Conservation (phyloP, 2,329 filamentous ascomycete genomes). For the Cladophialophora chaetospira region DNA sequence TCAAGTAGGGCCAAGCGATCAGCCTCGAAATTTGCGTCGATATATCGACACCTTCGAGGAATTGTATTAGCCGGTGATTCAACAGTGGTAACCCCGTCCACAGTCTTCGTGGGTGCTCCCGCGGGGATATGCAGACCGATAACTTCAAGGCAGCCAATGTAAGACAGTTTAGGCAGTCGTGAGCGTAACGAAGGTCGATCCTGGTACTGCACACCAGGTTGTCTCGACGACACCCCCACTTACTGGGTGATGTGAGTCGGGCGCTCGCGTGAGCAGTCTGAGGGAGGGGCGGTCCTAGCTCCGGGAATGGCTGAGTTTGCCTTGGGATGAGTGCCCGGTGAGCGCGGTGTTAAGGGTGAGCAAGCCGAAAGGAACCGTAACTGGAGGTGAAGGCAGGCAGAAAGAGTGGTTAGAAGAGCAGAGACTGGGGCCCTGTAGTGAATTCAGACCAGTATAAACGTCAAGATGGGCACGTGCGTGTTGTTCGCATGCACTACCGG, state of each 20-base stretch:
- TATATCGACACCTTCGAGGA: too few species aligned
- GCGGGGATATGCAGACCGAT: conserved; percentile 28
- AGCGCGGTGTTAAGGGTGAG: conserved; percentile 5
- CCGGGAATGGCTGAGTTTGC: not conserved
- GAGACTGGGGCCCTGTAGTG: not conserved
- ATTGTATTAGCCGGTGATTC: conserved; percentile 12
- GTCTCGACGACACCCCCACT: conserved; percentile 18
- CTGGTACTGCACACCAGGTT: not conserved
- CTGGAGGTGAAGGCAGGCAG: conserved; percentile 10
- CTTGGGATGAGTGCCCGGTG: not conserved
- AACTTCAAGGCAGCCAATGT: conserved; percentile 17
- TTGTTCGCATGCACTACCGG: conserved; percentile 22
- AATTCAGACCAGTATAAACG: conserved; percentile 31
- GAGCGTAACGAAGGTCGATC: conserved; percentile 5
- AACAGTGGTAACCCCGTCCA: conserved; percentile 10
- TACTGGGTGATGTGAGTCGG: conserved; percentile 6
- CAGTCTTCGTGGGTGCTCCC: not conserved
- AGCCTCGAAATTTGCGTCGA: too few species aligned
- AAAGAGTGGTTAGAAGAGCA: conserved; percentile 8
- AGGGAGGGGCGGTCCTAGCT: conserved; percentile 10
- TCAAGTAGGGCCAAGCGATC: conserved; percentile 12
- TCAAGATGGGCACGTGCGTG: conserved; percentile 27
- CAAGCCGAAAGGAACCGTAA: conserved; percentile 7
- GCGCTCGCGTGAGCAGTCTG: conserved; percentile 31
- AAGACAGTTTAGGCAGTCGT: conserved; percentile 3